Evolutionary conservation across 306 rosid species (phyloP), one percentile per base, ranked within the genome.

Genomic region (Ammopiptanthus mongolicus): DNA sequence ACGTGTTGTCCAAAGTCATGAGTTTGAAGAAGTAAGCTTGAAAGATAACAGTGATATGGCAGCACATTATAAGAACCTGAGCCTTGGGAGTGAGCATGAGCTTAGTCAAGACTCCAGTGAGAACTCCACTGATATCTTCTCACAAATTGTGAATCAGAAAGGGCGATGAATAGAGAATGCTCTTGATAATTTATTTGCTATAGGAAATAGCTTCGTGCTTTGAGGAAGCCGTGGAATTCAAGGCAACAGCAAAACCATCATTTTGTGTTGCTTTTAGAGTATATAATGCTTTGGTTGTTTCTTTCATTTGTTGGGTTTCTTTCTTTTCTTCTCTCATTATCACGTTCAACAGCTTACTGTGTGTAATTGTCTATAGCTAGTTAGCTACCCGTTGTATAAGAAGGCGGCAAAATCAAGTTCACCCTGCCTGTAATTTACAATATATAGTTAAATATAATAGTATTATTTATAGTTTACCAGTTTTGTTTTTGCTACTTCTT

Each of bases 81-180:
- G 76, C 62, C 53, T 42, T 57, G 78, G 37, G 53, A 52, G 39
- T 51, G 84, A 77, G 28, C 51, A 74, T 36, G 82, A 65, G 5
- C 13, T n/a, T 42, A 17, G 46, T 44, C 74, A 77, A 4, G 85
- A 70, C 10, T 14, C 75, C 0, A 7, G 14, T 21, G 89, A 73
- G 18, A 68, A 31, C 19, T 25, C 84, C 6, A 8, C 68, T 3
- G 48, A 65, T 17, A 80, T 86, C 47, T 86, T 86, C 81, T 83
- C 89, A 0, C 85, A 80, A 61, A 77, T 80, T 22, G 75, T 6
- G 22, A 60, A 78, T 46, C 80, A 84, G 0, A 71, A 63, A 42
- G 87, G 90, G 4, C 22, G 87, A 56, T 77, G 63, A 80, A 3
- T 11, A 11, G 58, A 48, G 14, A 37, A 12, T 17, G 6, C 1